Evolutionary conservation across 306 rosid species (phyloP).

Genomic region (Trichosanthes truncata): DNA sequence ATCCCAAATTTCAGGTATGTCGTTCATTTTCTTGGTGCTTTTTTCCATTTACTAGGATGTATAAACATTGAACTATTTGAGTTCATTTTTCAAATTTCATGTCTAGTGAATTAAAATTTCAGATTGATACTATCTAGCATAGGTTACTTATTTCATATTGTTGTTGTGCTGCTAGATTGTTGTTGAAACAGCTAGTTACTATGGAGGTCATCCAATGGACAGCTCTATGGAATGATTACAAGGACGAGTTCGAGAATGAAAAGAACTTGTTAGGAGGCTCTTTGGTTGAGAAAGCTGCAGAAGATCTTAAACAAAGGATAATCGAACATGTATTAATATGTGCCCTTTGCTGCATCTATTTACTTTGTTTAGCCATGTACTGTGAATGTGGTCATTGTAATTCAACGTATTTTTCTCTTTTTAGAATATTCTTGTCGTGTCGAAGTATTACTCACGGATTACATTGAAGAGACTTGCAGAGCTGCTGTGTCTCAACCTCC

Average conservation of each 20-base stretch:
- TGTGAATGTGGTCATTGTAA: background rate
- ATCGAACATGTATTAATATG: conserved; percentile 63
- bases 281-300: conserved; percentile 69
- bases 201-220: conserved; percentile 97
- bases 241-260: conserved; percentile 72
- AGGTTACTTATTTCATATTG: background rate
- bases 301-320: conserved; percentile 73
- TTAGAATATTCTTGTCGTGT: conserved; percentile 87
- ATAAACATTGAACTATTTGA: background rate
- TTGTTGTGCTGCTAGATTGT: conserved; percentile 27
- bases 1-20: conserved; percentile 58
- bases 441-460: conserved; percentile 60
- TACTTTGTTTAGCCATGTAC: background rate
- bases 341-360: background rate
- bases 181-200: conserved; percentile 75
- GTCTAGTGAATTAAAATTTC: background rate
- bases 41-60: background rate
- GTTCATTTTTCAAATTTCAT: background rate
- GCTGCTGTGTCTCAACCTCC: conserved; percentile 12
- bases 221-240: conserved; percentile 60
- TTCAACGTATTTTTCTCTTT: background rate
- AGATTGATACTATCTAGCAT: background rate
- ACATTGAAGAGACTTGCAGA: conserved; percentile 16
- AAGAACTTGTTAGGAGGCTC: conserved; percentile 61
- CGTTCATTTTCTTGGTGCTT: background rate